Conservation (phyloP, 2,329 filamentous ascomycete species). For the Ophiocordyceps camponoti-floridani region DNA sequence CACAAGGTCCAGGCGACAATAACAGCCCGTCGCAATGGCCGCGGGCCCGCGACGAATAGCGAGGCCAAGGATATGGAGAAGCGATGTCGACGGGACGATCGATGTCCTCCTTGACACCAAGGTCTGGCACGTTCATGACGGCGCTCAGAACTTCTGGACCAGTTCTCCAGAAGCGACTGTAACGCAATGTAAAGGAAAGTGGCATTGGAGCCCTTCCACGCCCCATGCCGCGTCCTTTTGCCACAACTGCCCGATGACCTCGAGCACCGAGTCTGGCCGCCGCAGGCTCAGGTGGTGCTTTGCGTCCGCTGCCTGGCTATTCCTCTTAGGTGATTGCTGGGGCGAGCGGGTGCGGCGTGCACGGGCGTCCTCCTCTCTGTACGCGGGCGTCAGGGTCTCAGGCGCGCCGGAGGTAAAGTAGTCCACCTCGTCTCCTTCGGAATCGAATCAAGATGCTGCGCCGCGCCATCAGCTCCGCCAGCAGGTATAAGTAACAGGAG, state of each 20-base stretch:
- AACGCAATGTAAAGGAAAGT: slow-evolving; percentile 85
- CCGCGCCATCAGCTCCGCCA: background rate
- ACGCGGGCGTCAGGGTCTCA: slow-evolving; percentile 32
- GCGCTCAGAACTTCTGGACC: slow-evolving; percentile 88
- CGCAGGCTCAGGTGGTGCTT: slow-evolving; percentile 52
- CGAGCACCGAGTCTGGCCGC: slow-evolving; percentile 63
- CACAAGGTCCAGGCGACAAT: slow-evolving; percentile 75
- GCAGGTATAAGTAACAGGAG: background rate
- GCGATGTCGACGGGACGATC: slow-evolving; percentile 58
- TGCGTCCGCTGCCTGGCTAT: slow-evolving; percentile 16
- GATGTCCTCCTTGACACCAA: slow-evolving; percentile 56
- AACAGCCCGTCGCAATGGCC: slow-evolving; percentile 55
- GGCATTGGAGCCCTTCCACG: slow-evolving; percentile 84
- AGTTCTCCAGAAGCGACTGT: slow-evolving; percentile 75
- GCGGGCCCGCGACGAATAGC: slow-evolving; percentile 52
- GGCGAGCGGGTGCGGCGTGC: slow-evolving; percentile 15
- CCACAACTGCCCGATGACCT: slow-evolving; percentile 79
- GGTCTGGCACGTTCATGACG: slow-evolving; percentile 74
- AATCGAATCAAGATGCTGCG: slow-evolving; percentile 33
- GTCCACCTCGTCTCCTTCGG: slow-evolving; percentile 58
- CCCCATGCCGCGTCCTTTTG: slow-evolving; percentile 77
- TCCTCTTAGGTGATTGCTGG: slow-evolving; percentile 12
- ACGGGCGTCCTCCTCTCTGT: slow-evolving; percentile 12
- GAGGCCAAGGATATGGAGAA: slow-evolving; percentile 69
- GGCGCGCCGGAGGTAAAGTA: slow-evolving; percentile 61